Percentiles rank a stretch among this genome's conserved stretches.
Evolutionary conservation across 1,284 basidiomycete species (phyloP).

Genomic region (Sanghuangporus baumii): DNA sequence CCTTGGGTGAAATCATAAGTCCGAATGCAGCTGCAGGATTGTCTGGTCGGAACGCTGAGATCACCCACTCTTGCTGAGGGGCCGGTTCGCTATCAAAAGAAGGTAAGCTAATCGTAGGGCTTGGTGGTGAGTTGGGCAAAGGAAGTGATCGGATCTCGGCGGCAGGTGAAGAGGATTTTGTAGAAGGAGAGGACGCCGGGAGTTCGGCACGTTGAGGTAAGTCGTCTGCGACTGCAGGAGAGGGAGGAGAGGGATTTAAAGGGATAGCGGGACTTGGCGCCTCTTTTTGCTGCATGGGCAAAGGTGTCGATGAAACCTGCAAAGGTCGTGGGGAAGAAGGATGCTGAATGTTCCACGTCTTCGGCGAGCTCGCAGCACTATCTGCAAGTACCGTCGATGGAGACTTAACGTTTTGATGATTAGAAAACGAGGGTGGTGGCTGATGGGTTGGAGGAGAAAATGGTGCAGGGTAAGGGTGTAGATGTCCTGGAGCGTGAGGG

Average conservation of each 20-base stretch:
- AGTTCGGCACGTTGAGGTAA: background rate
- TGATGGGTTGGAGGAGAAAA: slow-evolving; percentile 6
- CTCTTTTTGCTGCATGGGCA: background rate
- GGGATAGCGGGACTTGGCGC: background rate
- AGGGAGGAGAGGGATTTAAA: background rate
- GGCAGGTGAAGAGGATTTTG: background rate
- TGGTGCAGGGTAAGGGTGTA: slow-evolving; percentile 7
- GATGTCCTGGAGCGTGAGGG: slow-evolving; percentile 3
- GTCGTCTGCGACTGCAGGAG: background rate
- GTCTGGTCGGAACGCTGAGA: slow-evolving; percentile 9
- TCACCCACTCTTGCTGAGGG: slow-evolving; percentile 17
- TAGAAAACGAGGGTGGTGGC: background rate
- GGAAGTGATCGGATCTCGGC: background rate
- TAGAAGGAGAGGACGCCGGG: background rate
- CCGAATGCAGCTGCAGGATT: slow-evolving; percentile 17
- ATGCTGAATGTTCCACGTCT: background rate
- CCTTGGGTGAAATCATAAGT: slow-evolving; percentile 17
- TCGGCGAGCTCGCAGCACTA: background rate
- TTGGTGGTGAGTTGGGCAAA: background rate
- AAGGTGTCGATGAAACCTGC: slow-evolving; percentile 3
- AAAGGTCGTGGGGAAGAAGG: background rate
- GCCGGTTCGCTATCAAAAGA: slow-evolving; percentile 9
- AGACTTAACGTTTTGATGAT: slow-evolving; percentile 8
- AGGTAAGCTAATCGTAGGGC: background rate
- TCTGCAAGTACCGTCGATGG: slow-evolving; percentile 1